Percentiles rank a stretch among this genome's conserved stretches.
Conservation (phyloP, 1,139 yeast genomes). For the Wickerhamomyces sp. region DNA sequence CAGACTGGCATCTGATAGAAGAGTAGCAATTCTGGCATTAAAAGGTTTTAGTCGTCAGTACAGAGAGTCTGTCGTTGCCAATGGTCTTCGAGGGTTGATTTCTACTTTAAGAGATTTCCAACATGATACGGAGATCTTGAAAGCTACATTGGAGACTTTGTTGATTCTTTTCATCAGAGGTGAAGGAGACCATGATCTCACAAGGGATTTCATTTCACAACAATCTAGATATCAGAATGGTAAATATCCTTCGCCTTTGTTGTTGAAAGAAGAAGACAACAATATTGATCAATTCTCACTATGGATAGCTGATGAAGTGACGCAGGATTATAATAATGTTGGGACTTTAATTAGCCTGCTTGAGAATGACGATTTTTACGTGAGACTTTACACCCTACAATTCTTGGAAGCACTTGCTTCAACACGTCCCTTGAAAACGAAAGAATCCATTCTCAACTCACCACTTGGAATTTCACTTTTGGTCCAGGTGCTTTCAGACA, state of each 20-base stretch:
- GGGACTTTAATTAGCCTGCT: constrained; percentile 52
- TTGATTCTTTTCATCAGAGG: constrained; percentile 73
- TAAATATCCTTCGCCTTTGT: constrained; percentile 75
- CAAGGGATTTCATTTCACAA: constrained; percentile 63
- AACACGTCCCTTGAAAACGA: constrained; percentile 68
- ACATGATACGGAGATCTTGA: constrained; percentile 67
- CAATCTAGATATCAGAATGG: constrained; percentile 78
- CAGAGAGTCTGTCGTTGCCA: constrained; percentile 86
- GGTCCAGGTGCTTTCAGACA: constrained; percentile 63
- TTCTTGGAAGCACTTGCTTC: constrained; percentile 78
- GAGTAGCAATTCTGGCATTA: constrained; percentile 87
- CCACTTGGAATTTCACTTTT: constrained; percentile 80
- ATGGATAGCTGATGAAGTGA: constrained; percentile 94
- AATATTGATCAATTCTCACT: constrained; percentile 77
- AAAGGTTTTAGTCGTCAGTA: constrained; percentile 88
- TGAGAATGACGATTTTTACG: constrained; percentile 64
- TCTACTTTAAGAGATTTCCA: constrained; percentile 60
- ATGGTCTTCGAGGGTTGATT: constrained; percentile 76
- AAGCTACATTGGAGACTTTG: constrained; percentile 82
- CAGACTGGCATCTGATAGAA: constrained; percentile 73
- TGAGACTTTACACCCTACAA: constrained; percentile 76
- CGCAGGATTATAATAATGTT: constrained; percentile 61
- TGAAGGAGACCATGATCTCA: constrained; percentile 46
- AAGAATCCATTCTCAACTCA: constrained; percentile 64
- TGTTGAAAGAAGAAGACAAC: constrained; percentile 45